These are phyloP conservation scores for Termitomyces sp. DNA, from an alignment of 768 basidiomycete species.

Conservation along the genomic window DNA sequence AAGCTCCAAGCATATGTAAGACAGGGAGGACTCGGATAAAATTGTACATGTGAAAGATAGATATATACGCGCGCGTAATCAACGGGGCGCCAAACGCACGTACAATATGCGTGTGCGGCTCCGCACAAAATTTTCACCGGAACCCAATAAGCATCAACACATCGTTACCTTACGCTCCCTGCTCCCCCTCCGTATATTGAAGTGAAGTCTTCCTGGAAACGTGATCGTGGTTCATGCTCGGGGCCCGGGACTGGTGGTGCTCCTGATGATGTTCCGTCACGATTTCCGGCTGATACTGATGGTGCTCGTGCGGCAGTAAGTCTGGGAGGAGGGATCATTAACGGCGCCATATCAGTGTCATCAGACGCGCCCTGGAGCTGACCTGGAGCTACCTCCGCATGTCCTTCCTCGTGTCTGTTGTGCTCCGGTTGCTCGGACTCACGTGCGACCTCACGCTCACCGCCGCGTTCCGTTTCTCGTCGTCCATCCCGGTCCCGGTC, in stretches of 20 bases:
- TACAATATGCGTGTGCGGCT: background rate
- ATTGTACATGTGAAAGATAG: background rate
- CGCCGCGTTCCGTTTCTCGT: constrained; percentile 1
- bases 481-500: constrained; percentile 10
- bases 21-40: background rate
- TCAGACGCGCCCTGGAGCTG: constrained; percentile 17
- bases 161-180: constrained; percentile 4
- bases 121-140: background rate
- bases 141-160: background rate
- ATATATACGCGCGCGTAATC: background rate
- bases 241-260: constrained; percentile 4
- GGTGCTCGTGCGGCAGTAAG: background rate
- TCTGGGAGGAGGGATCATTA: constrained; percentile 23
- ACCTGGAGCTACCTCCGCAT: constrained; percentile 12
- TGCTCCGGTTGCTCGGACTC: constrained; percentile 13
- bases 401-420: background rate
- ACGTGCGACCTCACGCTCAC: background rate
- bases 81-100: background rate
- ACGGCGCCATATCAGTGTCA: constrained; percentile 20
- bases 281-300: background rate
- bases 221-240: constrained; percentile 16
- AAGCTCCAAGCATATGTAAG: background rate
- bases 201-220: constrained; percentile 20
- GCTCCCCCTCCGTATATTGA: constrained; percentile 14
- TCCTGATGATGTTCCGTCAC: background rate